These are phyloP conservation scores for Macroventuria anomochaeta DNA, from an alignment of 2,329 filamentous ascomycete species.

Conservation along the genomic window DNA sequence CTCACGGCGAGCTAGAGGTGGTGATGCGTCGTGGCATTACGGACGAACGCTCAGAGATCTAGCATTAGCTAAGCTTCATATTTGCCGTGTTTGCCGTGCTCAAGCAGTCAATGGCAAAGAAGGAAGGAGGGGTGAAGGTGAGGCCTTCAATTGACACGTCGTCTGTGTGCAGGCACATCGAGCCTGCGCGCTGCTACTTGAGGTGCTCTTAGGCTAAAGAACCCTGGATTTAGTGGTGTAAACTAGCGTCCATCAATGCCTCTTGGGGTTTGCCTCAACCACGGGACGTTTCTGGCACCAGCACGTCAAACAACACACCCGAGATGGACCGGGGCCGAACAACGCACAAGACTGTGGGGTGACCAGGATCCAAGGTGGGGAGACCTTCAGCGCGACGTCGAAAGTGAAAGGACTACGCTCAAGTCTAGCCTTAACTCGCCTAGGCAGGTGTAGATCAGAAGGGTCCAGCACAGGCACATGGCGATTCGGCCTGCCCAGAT, in stretches of 20 bases:
- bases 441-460: slow-evolving; percentile 14
- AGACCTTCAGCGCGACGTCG: slow-evolving; percentile 10
- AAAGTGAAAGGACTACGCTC: slow-evolving; percentile 3
- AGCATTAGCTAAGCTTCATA: slow-evolving; percentile 28
- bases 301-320: slow-evolving; percentile 1
- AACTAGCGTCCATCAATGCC: slow-evolving; percentile 1
- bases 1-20: slow-evolving; percentile 1
- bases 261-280: not conserved
- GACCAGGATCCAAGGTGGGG: slow-evolving; percentile 9
- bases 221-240: slow-evolving; percentile 1
- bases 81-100: slow-evolving; percentile 23
- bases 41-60: slow-evolving; percentile 18
- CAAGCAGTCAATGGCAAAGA: not conserved
- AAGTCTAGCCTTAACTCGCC: slow-evolving; percentile 3
- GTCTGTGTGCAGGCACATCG: not conserved
- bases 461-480: slow-evolving; percentile 9
- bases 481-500: slow-evolving; percentile 15
- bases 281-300: not conserved
- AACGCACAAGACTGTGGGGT: slow-evolving; percentile 16
- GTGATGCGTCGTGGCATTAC: slow-evolving; percentile 6
- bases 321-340: not conserved
- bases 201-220: not conserved
- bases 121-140: not conserved
- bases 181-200: not conserved
- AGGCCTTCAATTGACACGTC: not conserved